A percentile compares a stretch with the other conserved stretches of the same genome.
These are phyloP conservation scores for Globisporangium nunn DNA, from an alignment of 352 stramenopile species.

Conservation along the genomic window DNA sequence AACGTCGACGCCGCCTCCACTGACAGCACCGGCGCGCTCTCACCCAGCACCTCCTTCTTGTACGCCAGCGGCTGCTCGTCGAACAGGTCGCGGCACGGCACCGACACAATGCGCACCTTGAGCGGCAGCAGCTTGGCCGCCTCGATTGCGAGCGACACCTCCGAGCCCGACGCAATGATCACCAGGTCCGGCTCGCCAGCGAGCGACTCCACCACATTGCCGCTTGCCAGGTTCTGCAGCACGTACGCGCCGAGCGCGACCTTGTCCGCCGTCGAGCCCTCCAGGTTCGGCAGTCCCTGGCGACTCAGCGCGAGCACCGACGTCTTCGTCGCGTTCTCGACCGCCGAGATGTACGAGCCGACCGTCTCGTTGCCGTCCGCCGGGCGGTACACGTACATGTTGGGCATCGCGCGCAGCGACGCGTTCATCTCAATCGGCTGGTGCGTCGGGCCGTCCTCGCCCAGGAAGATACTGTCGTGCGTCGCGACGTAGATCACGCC, in stretches of 20 bases:
- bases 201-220: conserved; percentile 60
- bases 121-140: conserved; percentile 88
- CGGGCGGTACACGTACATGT: conserved; percentile 97
- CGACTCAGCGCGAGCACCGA: conserved; percentile 93
- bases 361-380: conserved; percentile 98
- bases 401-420: conserved; percentile 94
- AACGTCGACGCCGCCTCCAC: conserved; percentile 93
- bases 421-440: conserved; percentile 98
- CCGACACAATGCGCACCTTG: conserved; percentile 93
- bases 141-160: conserved; percentile 94
- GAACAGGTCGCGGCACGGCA: conserved; percentile 97
- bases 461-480: conserved; percentile 99
- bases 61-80: conserved; percentile 94
- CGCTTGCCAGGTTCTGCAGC: conserved; percentile 70
- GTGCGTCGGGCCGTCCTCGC: conserved; percentile 99
- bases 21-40: conserved; percentile 92
- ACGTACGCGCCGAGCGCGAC: conserved; percentile 91
- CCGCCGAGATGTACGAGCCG: conserved; percentile 90
- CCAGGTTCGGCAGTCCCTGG: conserved; percentile 88
- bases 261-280: conserved; percentile 82
- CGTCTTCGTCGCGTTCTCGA: conserved; percentile 83
- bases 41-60: conserved; percentile 92
- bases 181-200: conserved; percentile 86
- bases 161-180: conserved; percentile 91
- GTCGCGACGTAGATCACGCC: conserved; percentile 98